Evolutionary conservation across 768 basidiomycete genomes (phyloP).

Genomic region (Lyophyllum atratum): DNA sequence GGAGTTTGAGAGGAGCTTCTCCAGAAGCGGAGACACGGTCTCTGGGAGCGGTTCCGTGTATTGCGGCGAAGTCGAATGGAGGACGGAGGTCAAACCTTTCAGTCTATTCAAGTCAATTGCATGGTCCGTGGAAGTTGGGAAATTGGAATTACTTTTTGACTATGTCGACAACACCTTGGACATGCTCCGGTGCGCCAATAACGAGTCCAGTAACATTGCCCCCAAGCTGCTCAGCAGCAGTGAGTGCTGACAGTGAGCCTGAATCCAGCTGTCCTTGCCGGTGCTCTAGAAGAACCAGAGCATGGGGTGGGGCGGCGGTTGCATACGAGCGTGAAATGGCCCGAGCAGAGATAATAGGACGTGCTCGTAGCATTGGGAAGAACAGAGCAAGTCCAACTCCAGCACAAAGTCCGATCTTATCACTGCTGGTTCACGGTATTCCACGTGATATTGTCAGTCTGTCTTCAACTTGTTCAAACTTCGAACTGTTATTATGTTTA

Average conservation of each 20-base stretch:
- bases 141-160: constrained; percentile 69
- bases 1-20: constrained; percentile 65
- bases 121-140: background rate
- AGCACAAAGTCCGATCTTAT: constrained; percentile 16
- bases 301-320: constrained; percentile 62
- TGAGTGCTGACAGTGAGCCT: constrained; percentile 85
- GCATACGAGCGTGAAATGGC: constrained; percentile 51
- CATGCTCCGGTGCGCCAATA: constrained; percentile 67
- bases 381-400: constrained; percentile 15
- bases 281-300: constrained; percentile 91
- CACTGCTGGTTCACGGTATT: background rate
- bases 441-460: background rate
- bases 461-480: too few species aligned
- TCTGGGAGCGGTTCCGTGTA: constrained; percentile 77
- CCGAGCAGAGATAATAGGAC: constrained; percentile 13
- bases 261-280: constrained; percentile 79
- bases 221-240: constrained; percentile 85
- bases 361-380: constrained; percentile 20
- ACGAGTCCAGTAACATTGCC: constrained; percentile 83
- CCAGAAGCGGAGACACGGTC: constrained; percentile 78
- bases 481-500: too few species aligned
- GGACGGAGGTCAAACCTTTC: constrained; percentile 63
- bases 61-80: constrained; percentile 70
- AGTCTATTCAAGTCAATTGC: constrained; percentile 43
- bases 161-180: constrained; percentile 65